Base-by-base conservation (phyloP, 441 rosid species). In the Populus hybrid region DNA sequence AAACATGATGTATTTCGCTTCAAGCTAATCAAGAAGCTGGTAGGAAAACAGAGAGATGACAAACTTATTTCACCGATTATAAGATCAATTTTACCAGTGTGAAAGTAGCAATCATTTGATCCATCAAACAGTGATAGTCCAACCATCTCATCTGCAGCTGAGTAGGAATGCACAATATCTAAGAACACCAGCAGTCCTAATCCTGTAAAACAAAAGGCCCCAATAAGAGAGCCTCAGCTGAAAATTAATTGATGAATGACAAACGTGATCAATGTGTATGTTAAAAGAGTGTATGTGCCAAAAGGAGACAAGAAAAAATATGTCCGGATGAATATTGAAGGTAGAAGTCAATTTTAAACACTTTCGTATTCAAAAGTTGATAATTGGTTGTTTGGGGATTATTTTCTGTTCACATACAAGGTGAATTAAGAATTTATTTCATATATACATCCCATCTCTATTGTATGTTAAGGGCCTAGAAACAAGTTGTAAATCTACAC, bases 81-180 rank as follows among this genome's bases (percentile, higher is more conserved):
- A 26, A 45, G 36, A 65, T 38, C 16, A 56, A 18, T 74, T 77
- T 80, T 90, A 95, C 99, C 99, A 24, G 87, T 75, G 76, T 95
- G 98, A 82, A 95, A 95, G 84, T 90, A 95, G 85, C 99, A 95
- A 83, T 95, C 98, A 75, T 94, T 94, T 81, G 97, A 95, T 84
- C 99, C 99, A 86, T 95, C 99, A 79, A 90, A 95, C 36, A 86
- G 86, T 77, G 98, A 88, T 59, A 94, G 92, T 80, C 99, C 99
- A 68, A 91, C 94, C 99, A 95, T 92, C 83, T 95, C 97, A 89
- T 95, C 97, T 74, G 99, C 93, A 74, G 99, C 97, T 45, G 99
- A 89, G 88, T 95, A 94, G 50, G 98, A 94, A 86, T 95, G 99
- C 75, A 95, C 97, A 38, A 95, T 89, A 81, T 95, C 99, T 82